Base-by-base conservation (phyloP, 2,329 filamentous ascomycete genomes). In the Dactylellina sp. region DNA sequence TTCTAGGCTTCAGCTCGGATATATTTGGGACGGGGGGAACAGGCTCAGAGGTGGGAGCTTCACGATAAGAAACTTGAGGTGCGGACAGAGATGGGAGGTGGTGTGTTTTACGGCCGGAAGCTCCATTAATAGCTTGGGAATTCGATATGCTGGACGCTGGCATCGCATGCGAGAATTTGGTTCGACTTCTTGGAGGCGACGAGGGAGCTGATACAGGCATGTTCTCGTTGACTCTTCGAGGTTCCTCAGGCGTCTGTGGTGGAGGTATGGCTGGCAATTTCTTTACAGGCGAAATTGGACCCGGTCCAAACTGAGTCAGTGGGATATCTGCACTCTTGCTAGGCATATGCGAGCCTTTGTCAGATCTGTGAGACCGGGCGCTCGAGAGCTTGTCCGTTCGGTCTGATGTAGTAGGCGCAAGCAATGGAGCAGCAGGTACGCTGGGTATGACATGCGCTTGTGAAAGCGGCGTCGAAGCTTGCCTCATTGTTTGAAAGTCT, bases 211-310 rank as follows among this genome's bases (percentile, higher is more conserved):
- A 75, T 12, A 66, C 47, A 6, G 70, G 70, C 9, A 42, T 42
- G 25, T 12, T 28, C n/a, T 74, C 70, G 9, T 53, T n/a, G 25
- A n/a, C 9, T 39, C 46, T 72, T n/a, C 35, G 61, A 3, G 40
- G 56, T 14, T 74, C 70, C n/a, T 74, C 70, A 9, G 61, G 70
- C 40, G 70, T 74, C 46, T 74, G 70, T 2, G 70, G 70, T 20
- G 70, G 68, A 12, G 53, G 68, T 60, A 65, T 46, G 11, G 56
- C 55, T n/a, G 61, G 55, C 11, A 61, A 39, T 28, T 74, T 74
- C 49, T 62, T 66, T 7, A 62, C 42, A 6, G 70, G 70, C 3
- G 70, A 74, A 14, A 49, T 62, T 18, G 70, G 70, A 1, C 70
- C 70, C 3, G 37, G 55, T 6, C 70, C 49, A 39, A 57, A 65